These are phyloP conservation scores for Quercus alba DNA, from an alignment of 306 rosid species.

Conservation along the genomic window DNA sequence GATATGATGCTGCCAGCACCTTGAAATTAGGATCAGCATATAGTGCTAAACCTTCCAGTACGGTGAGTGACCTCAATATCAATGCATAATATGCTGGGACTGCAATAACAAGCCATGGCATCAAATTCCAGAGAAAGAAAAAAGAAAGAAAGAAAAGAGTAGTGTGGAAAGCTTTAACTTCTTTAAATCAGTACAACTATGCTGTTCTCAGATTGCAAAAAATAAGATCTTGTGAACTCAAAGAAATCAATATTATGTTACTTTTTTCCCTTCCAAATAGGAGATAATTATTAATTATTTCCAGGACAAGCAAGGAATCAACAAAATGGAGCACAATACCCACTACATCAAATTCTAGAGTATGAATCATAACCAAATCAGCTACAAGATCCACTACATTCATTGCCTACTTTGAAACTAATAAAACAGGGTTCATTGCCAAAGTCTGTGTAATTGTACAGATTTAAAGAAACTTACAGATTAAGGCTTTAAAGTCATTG, in stretches of 20 bases:
- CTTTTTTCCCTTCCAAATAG: background rate
- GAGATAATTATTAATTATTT: background rate
- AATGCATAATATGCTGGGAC: constrained; percentile 95
- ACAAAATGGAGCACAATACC: background rate
- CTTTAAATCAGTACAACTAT: constrained; percentile 13
- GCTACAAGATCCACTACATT: background rate
- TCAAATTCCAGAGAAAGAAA: constrained; percentile 22
- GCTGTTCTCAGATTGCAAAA: background rate
- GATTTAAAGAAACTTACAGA: background rate
- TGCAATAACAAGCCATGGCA: constrained; percentile 38
- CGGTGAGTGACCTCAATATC: constrained; percentile 89
- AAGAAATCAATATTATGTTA: background rate
- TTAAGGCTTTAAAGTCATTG: constrained; percentile 1
- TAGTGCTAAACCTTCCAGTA: constrained; percentile 91
- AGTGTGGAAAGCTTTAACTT: constrained; percentile 7
- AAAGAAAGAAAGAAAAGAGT: background rate
- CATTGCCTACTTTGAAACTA: background rate
- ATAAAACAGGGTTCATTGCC: background rate
- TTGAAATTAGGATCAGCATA: constrained; percentile 95
- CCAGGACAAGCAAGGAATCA: no score
- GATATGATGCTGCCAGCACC: constrained; percentile 97
- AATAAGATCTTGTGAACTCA: constrained; percentile 5
- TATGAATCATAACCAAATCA: background rate
- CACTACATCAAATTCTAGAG: background rate
- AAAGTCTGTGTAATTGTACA: background rate